Percentiles rank a stretch among this genome's conserved stretches.
These are phyloP conservation scores for Botrytis paeoniae DNA, from an alignment of 2,329 filamentous ascomycete species.

Conservation along the genomic window DNA sequence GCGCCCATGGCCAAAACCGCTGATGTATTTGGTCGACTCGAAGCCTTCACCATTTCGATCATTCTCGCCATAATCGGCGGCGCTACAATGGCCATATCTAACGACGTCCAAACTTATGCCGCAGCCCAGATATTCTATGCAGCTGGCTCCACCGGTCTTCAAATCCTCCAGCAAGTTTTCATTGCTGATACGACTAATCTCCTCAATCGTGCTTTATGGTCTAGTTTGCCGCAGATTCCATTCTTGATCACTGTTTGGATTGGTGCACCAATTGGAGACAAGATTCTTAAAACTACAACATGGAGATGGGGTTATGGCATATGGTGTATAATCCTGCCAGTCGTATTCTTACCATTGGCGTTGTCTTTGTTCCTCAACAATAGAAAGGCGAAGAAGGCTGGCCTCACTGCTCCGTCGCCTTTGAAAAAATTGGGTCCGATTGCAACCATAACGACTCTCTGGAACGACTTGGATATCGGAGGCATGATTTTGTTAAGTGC, in stretches of 20 bases:
- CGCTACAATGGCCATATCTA: conserved; percentile 63
- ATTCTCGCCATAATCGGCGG: conserved; percentile 47
- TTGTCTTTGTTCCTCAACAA: conserved; percentile 51
- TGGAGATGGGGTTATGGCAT: conserved; percentile 64
- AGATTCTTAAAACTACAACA: conserved; percentile 45
- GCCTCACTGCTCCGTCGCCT: conserved; percentile 43
- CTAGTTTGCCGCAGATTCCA: conserved; percentile 40
- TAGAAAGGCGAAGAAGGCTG: conserved; percentile 49
- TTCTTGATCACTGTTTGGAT: conserved; percentile 47
- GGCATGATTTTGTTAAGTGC: conserved; percentile 24
- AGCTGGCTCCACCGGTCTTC: conserved; percentile 52
- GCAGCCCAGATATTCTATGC: conserved; percentile 60
- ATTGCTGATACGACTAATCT: conserved; percentile 65
- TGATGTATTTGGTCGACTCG: conserved; percentile 49
- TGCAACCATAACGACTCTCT: conserved; percentile 38
- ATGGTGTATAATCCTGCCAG: conserved; percentile 58
- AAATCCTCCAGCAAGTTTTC: conserved; percentile 54
- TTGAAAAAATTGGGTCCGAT: conserved; percentile 38
- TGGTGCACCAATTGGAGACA: conserved; percentile 41
- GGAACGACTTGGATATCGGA: conserved; percentile 36
- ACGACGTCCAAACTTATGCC: conserved; percentile 57
- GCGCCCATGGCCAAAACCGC: conserved; percentile 52
- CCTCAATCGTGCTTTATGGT: conserved; percentile 54
- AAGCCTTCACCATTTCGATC: conserved; percentile 46
- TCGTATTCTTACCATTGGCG: conserved; percentile 53